phyloP scores from a whole-genome alignment of 257 asterid species.

The Asclepias syriaca region DNA sequence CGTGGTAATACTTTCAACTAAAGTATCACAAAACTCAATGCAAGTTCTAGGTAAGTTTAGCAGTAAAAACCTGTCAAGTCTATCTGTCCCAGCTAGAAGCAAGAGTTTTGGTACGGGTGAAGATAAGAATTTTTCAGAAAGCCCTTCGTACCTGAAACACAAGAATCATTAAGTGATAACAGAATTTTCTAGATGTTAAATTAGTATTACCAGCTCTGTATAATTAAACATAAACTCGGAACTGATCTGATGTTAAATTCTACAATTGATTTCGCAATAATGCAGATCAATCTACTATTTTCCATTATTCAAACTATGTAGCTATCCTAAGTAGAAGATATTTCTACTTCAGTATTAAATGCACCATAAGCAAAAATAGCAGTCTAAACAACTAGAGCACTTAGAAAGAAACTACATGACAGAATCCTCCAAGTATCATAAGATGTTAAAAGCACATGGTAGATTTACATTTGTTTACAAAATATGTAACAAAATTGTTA shows the following conservation, averaged over 20 bases:
- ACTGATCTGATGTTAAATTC: background rate
- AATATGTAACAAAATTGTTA: background rate
- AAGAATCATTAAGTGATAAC: background rate
- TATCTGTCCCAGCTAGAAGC: constrained; percentile 97
- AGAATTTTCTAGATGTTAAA: background rate
- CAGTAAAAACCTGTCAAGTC: constrained; percentile 68
- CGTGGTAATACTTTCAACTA: background rate
- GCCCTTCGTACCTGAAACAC: constrained; percentile 93
- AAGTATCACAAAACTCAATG: background rate
- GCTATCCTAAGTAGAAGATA: background rate
- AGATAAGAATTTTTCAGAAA: constrained; percentile 79
- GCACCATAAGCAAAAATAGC: background rate
- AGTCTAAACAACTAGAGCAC: background rate
- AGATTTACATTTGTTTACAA: background rate
- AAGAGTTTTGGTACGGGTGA: constrained; percentile 84
- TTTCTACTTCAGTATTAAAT: background rate
- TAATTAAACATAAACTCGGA: background rate
- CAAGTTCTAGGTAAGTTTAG: background rate
- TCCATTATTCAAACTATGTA: background rate
- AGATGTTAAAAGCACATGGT: background rate
- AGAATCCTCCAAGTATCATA: background rate
- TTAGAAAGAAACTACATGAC: background rate
- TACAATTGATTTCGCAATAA: background rate
- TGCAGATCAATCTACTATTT: background rate
- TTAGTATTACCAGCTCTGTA: background rate